A percentile compares a stretch with the other conserved stretches of the same genome.
phyloP scores from a whole-genome alignment of 1,284 basidiomycete genomes.

The Tetrapyrgos nigripes region DNA sequence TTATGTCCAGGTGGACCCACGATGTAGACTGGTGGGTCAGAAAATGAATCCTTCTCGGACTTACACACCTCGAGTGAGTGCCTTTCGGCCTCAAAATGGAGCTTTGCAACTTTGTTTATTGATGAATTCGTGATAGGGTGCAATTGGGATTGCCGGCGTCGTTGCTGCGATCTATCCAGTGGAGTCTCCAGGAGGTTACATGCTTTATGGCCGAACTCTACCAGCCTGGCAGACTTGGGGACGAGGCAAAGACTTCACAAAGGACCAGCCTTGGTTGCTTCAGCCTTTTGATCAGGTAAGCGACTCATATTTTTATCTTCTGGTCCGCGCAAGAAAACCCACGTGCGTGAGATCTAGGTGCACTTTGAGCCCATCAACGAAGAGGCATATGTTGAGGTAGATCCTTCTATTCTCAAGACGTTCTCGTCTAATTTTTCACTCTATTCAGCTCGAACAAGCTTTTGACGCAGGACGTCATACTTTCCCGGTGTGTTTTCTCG shows the following conservation, averaged over 20 bases:
- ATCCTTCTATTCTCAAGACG: conserved; percentile 2
- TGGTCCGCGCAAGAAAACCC: not conserved
- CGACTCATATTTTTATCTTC: not conserved
- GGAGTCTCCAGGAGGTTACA: conserved; percentile 71
- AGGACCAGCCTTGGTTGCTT: conserved; percentile 64
- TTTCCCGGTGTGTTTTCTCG: conserved; percentile 53
- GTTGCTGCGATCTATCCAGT: conserved; percentile 72
- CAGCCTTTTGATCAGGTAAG: conserved; percentile 69
- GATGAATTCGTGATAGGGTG: conserved; percentile 48
- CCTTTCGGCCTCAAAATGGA: no score
- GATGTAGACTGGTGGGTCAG: conserved; percentile 63
- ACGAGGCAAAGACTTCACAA: conserved; percentile 51
- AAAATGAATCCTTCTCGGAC: conserved; percentile 74
- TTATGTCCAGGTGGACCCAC: conserved; percentile 58
- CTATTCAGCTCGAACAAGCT: conserved; percentile 52
- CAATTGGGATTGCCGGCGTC: conserved; percentile 67
- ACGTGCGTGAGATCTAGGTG: conserved; percentile 42
- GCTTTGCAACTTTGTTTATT: not conserved
- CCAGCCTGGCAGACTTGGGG: conserved; percentile 72
- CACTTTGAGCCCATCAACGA: conserved; percentile 53
- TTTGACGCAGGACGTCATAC: conserved; percentile 68
- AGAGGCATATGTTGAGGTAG: conserved; percentile 52
- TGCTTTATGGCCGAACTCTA: conserved; percentile 63
- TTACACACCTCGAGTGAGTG: conserved; percentile 61
- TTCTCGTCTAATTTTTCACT: not conserved